These are phyloP conservation scores for Rhodosporidiobolus sp. DNA, from an alignment of 768 basidiomycete species.

Conservation along the genomic window DNA sequence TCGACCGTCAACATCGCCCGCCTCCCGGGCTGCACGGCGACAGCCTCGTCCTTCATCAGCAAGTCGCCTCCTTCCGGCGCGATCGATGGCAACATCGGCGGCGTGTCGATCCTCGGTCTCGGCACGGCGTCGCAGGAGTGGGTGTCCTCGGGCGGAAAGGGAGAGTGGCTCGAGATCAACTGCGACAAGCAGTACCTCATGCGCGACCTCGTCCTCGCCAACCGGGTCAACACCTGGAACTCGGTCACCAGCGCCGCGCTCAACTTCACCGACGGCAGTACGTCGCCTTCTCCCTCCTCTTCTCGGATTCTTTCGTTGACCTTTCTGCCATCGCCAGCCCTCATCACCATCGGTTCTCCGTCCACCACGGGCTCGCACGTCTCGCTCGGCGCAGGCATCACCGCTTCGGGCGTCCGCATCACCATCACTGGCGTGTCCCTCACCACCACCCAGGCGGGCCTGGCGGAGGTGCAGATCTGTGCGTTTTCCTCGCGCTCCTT, in stretches of 20 bases:
- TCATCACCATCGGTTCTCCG: conserved; percentile 15
- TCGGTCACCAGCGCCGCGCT: conserved; percentile 1
- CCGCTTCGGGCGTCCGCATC: conserved; percentile 15
- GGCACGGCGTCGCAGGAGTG: conserved; percentile 23
- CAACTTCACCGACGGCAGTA: conserved; percentile 10
- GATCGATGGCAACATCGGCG: conserved; percentile 27
- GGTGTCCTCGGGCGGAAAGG: background rate
- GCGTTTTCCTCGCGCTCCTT: no score
- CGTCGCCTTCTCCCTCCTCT: background rate
- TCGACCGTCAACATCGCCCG: conserved; percentile 25
- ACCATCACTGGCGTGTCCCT: conserved; percentile 12
- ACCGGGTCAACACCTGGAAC: background rate
- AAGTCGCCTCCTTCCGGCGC: conserved; percentile 13
- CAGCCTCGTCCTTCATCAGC: background rate
- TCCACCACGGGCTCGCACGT: conserved; percentile 9
- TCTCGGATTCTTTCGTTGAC: no score
- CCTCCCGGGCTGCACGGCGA: background rate
- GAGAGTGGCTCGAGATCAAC: conserved; percentile 28
- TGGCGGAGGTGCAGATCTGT: conserved; percentile 33
- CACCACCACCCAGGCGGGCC: conserved; percentile 12
- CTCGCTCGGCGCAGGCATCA: conserved; percentile 24
- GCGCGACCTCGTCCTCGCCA: conserved; percentile 15
- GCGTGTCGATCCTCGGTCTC: conserved; percentile 13
- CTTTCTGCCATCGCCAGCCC: background rate
- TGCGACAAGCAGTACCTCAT: conserved; percentile 23